These are phyloP conservation scores for Kluyveromyces sp. DNA, from an alignment of 1,139 yeast species.

Conservation along the genomic window DNA sequence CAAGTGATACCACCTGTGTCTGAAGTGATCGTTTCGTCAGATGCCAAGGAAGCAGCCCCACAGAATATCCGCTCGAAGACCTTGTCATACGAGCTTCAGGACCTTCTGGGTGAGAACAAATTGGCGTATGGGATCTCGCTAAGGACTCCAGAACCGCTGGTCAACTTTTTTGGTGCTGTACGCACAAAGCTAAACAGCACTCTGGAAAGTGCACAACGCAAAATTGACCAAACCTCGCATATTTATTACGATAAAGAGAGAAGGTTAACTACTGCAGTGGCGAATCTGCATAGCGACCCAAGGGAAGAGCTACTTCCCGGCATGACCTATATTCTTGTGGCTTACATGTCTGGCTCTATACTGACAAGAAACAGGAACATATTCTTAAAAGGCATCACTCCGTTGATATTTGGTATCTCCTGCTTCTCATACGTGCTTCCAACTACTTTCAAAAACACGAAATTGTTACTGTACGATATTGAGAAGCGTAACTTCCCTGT, in stretches of 20 bases:
- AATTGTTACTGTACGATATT: slow-evolving; percentile 52
- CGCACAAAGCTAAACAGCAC: slow-evolving; percentile 34
- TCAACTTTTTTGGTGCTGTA: slow-evolving; percentile 17
- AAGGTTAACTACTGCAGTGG: slow-evolving; percentile 57
- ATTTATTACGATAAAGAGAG: slow-evolving; percentile 57
- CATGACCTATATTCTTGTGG: slow-evolving; percentile 60
- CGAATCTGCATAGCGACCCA: slow-evolving; percentile 56
- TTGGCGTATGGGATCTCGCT: slow-evolving; percentile 27
- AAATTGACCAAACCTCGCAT: slow-evolving; percentile 40
- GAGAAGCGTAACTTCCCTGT: slow-evolving; percentile 62
- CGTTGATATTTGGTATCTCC: slow-evolving; percentile 57
- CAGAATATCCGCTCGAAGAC: slow-evolving; percentile 13
- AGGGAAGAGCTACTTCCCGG: slow-evolving; percentile 76
- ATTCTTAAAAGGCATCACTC: slow-evolving; percentile 51
- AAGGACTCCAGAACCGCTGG: slow-evolving; percentile 23
- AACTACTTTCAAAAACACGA: slow-evolving; percentile 61
- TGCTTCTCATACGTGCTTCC: slow-evolving; percentile 78
- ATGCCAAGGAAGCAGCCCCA: slow-evolving; percentile 19
- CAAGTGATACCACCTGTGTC: slow-evolving; percentile 21
- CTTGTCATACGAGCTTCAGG: slow-evolving; percentile 10
- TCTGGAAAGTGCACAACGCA: slow-evolving; percentile 32
- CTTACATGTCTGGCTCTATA: slow-evolving; percentile 75
- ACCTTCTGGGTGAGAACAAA: slow-evolving; percentile 19
- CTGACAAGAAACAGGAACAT: slow-evolving; percentile 64
- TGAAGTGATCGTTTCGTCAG: slow-evolving; percentile 18